Conservation (phyloP, 441 rosid genomes). For the Gossypium gossypioides region DNA sequence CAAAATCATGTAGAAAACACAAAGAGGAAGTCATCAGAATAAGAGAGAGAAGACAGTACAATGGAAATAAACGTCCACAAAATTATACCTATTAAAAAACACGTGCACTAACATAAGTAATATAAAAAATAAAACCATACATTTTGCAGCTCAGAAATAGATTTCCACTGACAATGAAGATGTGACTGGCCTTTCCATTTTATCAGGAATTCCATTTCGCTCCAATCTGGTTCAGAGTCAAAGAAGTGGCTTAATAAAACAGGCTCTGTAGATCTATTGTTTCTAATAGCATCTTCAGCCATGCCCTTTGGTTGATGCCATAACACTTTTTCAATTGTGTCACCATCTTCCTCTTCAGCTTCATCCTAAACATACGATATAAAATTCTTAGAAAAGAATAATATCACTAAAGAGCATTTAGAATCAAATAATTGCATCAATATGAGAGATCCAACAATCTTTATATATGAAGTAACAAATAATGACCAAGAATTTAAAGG, state of each 20-base stretch:
- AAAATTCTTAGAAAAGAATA: not conserved
- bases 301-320: slow-evolving; percentile 95
- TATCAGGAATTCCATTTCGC: slow-evolving; percentile 80
- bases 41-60: not conserved
- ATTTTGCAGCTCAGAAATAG: slow-evolving; percentile 72
- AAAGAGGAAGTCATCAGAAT: slow-evolving; percentile 10
- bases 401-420: not conserved
- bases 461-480: not conserved
- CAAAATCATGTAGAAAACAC: slow-evolving; percentile 22
- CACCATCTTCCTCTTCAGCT: slow-evolving; percentile 88
- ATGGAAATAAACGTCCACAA: not conserved
- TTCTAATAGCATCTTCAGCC: slow-evolving; percentile 61
- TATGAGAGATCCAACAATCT: not conserved
- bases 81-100: no score
- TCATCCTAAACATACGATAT: slow-evolving; percentile 53
- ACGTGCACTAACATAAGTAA: slow-evolving; percentile 8
- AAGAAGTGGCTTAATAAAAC: slow-evolving; percentile 60
- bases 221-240: slow-evolving; percentile 80
- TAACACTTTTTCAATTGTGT: slow-evolving; percentile 81
- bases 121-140: slow-evolving; percentile 35
- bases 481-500: not conserved
- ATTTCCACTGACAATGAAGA: slow-evolving; percentile 96
- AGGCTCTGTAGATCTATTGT: slow-evolving; percentile 62
- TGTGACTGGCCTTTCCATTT: slow-evolving; percentile 99
- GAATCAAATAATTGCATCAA: not conserved